Percentiles rank a stretch among this genome's conserved stretches.
phyloP scores from a whole-genome alignment of 2,329 filamentous ascomycete genomes.

The Xylaria sp. region DNA sequence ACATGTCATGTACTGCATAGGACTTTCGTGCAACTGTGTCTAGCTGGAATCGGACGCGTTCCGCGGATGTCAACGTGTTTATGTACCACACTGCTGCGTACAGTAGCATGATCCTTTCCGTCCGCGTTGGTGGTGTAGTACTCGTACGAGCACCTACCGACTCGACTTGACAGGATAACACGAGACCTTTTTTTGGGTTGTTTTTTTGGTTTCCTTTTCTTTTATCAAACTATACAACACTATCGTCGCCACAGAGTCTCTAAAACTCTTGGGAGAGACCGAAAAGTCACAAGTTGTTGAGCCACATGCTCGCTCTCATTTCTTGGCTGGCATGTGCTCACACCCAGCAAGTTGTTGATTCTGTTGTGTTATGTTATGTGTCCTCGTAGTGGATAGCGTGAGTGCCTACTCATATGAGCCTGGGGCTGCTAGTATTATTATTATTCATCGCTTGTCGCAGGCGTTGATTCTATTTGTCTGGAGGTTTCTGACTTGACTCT shows the following conservation, averaged over 20 bases:
- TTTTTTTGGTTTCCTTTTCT: too few species aligned
- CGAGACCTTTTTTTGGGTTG: conserved; percentile 6
- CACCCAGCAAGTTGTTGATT: not conserved
- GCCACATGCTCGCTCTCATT: conserved; percentile 14
- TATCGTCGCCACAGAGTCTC: not conserved
- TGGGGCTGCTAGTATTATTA: conserved; percentile 14
- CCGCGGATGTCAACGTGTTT: conserved; percentile 7
- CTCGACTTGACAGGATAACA: conserved; percentile 14
- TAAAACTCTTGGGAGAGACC: not conserved
- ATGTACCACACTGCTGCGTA: not conserved
- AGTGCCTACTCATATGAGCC: not conserved
- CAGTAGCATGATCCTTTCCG: conserved; percentile 6
- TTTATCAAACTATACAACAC: not conserved
- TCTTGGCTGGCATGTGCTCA: conserved; percentile 23
- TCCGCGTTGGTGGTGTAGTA: conserved; percentile 7
- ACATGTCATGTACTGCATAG: too few species aligned
- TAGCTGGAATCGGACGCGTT: conserved; percentile 8
- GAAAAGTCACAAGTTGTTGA: conserved; percentile 7
- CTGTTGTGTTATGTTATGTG: conserved; percentile 2
- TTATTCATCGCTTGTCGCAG: conserved; percentile 30
- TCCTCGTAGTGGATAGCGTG: conserved; percentile 9
- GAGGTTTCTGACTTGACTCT: conserved; percentile 21
- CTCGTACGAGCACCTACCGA: not conserved
- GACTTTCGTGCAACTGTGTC: conserved; percentile 13
- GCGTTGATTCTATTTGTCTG: conserved; percentile 29